These are phyloP conservation scores for Dacryopinax spathularia DNA, from an alignment of 768 basidiomycete genomes.

Conservation along the genomic window DNA sequence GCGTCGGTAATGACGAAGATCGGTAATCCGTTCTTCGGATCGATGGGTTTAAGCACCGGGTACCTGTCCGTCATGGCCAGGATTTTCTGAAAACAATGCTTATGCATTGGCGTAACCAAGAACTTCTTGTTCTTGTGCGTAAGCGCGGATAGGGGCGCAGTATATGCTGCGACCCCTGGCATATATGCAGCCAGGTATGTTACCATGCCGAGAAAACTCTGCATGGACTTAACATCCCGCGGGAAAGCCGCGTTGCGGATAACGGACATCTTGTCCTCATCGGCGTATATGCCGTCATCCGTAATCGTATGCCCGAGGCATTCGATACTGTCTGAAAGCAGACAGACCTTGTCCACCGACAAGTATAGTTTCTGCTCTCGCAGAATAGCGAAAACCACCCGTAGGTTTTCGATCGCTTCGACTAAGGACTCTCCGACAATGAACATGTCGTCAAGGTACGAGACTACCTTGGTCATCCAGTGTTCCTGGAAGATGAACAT, in stretches of 20 bases:
- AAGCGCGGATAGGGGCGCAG: background rate
- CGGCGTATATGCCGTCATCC: background rate
- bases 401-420: slow-evolving; percentile 28
- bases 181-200: too few species aligned
- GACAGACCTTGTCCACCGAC: slow-evolving; percentile 23
- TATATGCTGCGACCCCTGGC: background rate
- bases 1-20: too few species aligned
- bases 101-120: too few species aligned
- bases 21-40: too few species aligned
- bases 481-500: slow-evolving; percentile 27
- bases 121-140: too few species aligned
- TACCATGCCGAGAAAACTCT: too few species aligned
- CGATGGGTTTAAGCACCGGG: too few species aligned
- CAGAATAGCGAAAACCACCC: slow-evolving; percentile 22
- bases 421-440: slow-evolving; percentile 26
- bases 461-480: slow-evolving; percentile 29
- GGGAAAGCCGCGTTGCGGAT: background rate
- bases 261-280: background rate
- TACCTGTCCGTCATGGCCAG: too few species aligned
- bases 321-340: slow-evolving; percentile 22
- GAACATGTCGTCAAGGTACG: slow-evolving; percentile 35
- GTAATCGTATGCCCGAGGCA: slow-evolving; percentile 14
- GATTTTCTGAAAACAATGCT: too few species aligned
- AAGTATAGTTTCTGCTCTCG: slow-evolving; percentile 22
- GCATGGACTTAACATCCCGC: background rate